Conservation (phyloP, 108 stramenopile genomes). For the Poteriospumella lacustris region DNA sequence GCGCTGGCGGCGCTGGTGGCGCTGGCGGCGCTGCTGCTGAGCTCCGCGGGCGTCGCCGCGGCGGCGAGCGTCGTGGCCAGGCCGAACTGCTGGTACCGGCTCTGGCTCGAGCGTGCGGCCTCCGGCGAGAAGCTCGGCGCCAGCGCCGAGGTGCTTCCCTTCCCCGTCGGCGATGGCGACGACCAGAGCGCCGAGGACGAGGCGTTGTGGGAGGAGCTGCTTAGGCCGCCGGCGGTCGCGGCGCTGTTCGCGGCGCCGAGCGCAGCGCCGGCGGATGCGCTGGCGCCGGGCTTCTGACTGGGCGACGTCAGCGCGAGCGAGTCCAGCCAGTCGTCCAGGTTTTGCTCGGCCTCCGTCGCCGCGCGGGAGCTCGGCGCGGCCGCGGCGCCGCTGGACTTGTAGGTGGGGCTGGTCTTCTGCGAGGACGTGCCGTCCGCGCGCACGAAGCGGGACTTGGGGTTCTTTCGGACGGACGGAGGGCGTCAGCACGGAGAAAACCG, state of each 20-base stretch:
- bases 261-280: neutral
- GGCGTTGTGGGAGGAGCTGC: neutral
- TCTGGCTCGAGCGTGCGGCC: neutral
- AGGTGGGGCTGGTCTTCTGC: neutral
- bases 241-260: neutral
- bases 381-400: neutral
- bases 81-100: no score
- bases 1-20: neutral
- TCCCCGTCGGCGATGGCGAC: neutral
- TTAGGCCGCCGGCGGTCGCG: neutral
- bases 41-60: neutral
- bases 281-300: neutral
- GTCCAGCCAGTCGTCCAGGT: neutral
- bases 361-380: neutral
- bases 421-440: neutral
- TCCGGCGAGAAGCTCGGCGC: neutral
- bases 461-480: neutral
- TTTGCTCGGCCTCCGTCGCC: neutral
- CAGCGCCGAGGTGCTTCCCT: neutral
- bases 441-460: neutral
- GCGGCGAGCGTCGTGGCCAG: neutral
- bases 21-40: neutral
- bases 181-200: neutral
- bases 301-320: neutral
- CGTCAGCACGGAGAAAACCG: neutral